Conservation (phyloP, 2,329 filamentous ascomycete species). For the Neofusicoccum cordaticola region DNA sequence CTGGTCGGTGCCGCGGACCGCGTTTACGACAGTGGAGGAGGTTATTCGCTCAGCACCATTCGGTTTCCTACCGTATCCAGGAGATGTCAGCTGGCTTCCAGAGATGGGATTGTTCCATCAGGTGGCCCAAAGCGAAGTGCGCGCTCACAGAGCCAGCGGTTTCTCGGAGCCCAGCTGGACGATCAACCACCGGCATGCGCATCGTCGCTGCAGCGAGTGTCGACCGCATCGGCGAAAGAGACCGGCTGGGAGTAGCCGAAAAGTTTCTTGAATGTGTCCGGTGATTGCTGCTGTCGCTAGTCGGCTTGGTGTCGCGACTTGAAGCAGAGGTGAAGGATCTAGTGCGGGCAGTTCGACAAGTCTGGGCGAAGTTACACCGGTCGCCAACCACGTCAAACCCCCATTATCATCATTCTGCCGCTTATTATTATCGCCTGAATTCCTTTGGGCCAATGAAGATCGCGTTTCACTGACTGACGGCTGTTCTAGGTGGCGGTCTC, state of each 20-base stretch:
- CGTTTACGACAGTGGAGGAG: background rate
- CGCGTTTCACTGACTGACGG: slow-evolving; percentile 3
- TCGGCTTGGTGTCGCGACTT: background rate
- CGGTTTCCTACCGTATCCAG: background rate
- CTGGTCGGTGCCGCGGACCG: background rate
- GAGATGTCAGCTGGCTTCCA: background rate
- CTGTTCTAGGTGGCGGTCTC: slow-evolving; percentile 65
- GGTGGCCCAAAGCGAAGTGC: background rate
- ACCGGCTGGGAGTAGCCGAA: background rate
- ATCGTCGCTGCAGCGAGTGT: background rate
- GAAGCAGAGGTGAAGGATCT: background rate
- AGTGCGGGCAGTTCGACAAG: background rate
- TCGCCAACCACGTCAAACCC: background rate
- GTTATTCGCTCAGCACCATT: background rate
- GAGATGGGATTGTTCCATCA: background rate
- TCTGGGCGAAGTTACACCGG: background rate
- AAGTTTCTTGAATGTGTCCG: background rate
- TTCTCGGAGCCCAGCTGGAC: background rate
- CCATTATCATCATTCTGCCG: background rate
- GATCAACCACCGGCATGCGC: background rate
- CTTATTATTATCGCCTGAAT: background rate
- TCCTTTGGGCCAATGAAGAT: background rate
- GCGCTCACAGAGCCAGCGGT: background rate
- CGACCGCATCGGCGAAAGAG: background rate
- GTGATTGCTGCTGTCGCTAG: background rate